Evolutionary conservation across 352 stramenopile species (phyloP).

Genomic region (Phytophthora sp.): DNA sequence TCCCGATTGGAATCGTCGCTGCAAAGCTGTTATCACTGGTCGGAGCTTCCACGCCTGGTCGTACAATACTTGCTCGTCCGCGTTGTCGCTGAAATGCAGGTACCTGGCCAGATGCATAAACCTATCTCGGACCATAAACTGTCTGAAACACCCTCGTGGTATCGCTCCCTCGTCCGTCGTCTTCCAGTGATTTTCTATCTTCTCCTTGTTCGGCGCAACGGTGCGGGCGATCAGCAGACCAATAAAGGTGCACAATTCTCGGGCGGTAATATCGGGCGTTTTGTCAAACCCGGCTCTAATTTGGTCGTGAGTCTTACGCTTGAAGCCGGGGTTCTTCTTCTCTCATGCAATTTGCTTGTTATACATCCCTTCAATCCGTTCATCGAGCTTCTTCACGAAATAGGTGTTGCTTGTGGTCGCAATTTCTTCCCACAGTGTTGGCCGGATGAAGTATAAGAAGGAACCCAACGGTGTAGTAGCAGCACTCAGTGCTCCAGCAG

Average conservation of each 20-base stretch:
- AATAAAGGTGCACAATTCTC: background rate
- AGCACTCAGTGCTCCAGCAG: background rate
- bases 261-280: background rate
- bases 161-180: background rate
- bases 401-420: background rate
- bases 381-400: background rate
- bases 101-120: background rate
- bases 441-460: background rate
- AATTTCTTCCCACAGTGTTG: background rate
- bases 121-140: background rate
- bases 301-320: background rate
- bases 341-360: background rate
- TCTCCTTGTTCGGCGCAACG: background rate
- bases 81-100: background rate
- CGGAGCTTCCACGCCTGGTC: conserved; percentile 1
- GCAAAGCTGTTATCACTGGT: background rate
- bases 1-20: background rate
- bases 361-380: background rate
- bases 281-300: background rate
- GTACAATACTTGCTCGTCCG: background rate
- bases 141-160: background rate
- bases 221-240: background rate
- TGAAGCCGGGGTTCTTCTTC: background rate
- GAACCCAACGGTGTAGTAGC: background rate
- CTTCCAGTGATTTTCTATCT: background rate